Base-by-base conservation (phyloP, 495 filamentous ascomycete genomes). In the Apiosordaria backusii region DNA sequence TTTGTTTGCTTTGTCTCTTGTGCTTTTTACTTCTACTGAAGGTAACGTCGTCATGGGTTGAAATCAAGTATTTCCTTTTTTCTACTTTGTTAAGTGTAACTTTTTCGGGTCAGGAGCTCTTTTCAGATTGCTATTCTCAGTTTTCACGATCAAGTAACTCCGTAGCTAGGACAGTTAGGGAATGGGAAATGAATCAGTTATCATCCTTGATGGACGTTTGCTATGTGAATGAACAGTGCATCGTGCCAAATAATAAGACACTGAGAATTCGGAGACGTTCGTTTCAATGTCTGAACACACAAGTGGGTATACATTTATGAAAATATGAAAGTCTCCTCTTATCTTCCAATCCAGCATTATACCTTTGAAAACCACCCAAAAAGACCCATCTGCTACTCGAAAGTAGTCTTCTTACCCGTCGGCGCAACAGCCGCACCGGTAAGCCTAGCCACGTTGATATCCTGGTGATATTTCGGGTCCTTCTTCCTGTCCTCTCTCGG, bases 341-440 rank as follows among this genome's bases (percentile, higher is more conserved):
- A 4, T 4, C 2, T 19, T 21, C 26, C 50, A 18, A 27, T 22
- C 26, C 13, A 45, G 5, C 16, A 29, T 29, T 29, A 29, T 7
- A 45, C 35, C 10, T 9, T 13, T n/a, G n/a, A n/a, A n/a, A n/a
- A n/a, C n/a, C n/a, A n/a, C 35, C 35, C 10, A 45, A 13, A 6
- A 45, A 2, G 9, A 45, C 6, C 10, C 10, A 2, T 15, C 5
- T 45, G 3, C 35, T 19, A 19, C 68, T 91, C 90, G 77, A 97
- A 97, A 0, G 85, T 91, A 58, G 83, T 86, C 80, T 95, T 97
- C 81, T 88, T 92, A 55, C 95, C 95, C 67, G 88, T 81, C n/a
- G 82, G 79, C 74, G 89, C 88, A 16, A 93, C 89, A 75, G 95
- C 91, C 9, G 87, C 91, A 59, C 90, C 91, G 40, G 88, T 93